Base-by-base conservation (phyloP, 768 basidiomycete genomes). In the Galerina sulciceps region DNA sequence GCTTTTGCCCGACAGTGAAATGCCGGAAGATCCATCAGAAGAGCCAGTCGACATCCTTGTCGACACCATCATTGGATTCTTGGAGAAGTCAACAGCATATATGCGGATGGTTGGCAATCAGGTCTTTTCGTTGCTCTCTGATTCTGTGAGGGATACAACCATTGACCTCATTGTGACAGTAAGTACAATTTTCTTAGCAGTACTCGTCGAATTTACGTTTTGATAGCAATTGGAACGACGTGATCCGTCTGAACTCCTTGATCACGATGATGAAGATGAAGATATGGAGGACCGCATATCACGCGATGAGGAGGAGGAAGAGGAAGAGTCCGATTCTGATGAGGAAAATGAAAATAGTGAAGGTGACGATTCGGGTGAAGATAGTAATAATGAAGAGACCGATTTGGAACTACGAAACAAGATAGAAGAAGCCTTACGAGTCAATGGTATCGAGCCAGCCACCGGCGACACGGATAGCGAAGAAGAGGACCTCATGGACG, bases 31-130 rank as follows among this genome's bases (percentile, higher is more conserved):
- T n/a, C 34, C 55, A 15, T 48, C 35, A 10, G 68, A 65, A 11
- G 83, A 84, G 47, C 87, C 94, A 1, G 85, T 96, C 54, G 94
- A 97, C 60, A 74, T 94, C 43, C 80, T 98, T 40, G 87, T 96
- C 35, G 95, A 98, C 69, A 82, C 83, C n/a, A 85, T 98, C 49
- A 92, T 99, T 47, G 93, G 93, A 6, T 89, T 92, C 68, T 75
- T 99, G 37, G 94, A 98, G 70, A 85, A 89, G 57, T 87, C 89
- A 2, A 90, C 88, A 4, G 84, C 87, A 40, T 96, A 90, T 70
- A 81, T 91, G 74, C 87, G 94, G 34, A 84, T 86, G 2, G 78
- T 94, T 22, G 91, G 90, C 6, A 94, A 89, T 51, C 85, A 91
- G 64, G 87, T 86, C 6, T 96, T 98, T 68, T 82, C 85, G 13